These are phyloP conservation scores for Penicilliopsis zonata DNA, from an alignment of 495 filamentous ascomycete species.

Conservation along the genomic window DNA sequence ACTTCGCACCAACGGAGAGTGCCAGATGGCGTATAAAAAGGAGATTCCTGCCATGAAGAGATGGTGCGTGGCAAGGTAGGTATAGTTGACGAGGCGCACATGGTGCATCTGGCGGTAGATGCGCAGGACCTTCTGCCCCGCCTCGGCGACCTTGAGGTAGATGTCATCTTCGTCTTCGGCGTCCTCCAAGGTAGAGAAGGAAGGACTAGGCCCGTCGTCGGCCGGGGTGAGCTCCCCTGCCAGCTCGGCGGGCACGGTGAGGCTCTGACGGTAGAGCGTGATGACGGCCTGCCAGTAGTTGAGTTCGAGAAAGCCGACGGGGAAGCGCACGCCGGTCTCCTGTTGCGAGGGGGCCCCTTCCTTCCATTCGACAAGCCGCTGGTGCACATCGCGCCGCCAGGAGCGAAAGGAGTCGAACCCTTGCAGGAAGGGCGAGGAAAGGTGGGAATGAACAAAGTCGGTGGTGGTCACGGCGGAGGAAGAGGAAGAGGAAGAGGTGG, in stretches of 20 bases:
- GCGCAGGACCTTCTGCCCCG: slow-evolving; percentile 82
- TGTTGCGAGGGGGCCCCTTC: slow-evolving; percentile 60
- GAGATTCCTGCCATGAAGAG: slow-evolving; percentile 94
- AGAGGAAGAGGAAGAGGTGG: too few relatives aligned
- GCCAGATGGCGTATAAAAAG: slow-evolving; percentile 95
- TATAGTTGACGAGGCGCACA: slow-evolving; percentile 85
- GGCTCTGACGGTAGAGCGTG: slow-evolving; percentile 85
- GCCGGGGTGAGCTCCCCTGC: slow-evolving; percentile 65
- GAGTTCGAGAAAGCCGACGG: slow-evolving; percentile 73
- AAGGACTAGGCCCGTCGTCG: slow-evolving; percentile 53
- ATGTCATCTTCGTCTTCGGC: slow-evolving; percentile 79
- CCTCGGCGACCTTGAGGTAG: slow-evolving; percentile 88
- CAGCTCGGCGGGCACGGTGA: slow-evolving; percentile 75
- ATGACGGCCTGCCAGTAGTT: slow-evolving; percentile 99
- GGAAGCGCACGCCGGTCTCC: slow-evolving; percentile 79
- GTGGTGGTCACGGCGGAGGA: too few relatives aligned
- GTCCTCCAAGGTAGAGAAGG: slow-evolving; percentile 43
- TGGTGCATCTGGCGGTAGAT: slow-evolving; percentile 86
- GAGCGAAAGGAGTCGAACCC: slow-evolving; percentile 75
- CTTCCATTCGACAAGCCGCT: slow-evolving; percentile 77
- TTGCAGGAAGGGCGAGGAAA: slow-evolving; percentile 75
- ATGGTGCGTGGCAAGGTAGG: slow-evolving; percentile 92
- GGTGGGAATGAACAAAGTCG: slow-evolving; percentile 61
- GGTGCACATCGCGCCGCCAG: slow-evolving; percentile 83
- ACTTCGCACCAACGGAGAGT: slow-evolving; percentile 77